Conservation (phyloP, 108 stramenopile genomes). For the Discostella pseudostelligera region DNA sequence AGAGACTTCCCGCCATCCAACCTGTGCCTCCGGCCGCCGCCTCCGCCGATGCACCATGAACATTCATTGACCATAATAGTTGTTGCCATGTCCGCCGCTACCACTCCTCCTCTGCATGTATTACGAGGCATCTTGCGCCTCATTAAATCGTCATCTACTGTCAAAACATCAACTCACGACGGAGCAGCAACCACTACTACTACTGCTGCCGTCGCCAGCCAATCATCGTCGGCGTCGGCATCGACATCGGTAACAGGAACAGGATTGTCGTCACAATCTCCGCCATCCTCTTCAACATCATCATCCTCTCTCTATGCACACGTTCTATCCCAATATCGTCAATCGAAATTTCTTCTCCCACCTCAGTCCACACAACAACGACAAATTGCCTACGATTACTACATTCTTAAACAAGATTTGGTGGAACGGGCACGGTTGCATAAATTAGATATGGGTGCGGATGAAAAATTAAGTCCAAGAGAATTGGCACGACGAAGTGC, state of each 20-base stretch:
- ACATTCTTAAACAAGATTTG: conserved; percentile 55
- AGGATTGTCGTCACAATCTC: conserved; percentile 1
- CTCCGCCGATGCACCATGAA: no score
- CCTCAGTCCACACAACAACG: conserved; percentile 25
- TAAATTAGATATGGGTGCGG: conserved; percentile 75
- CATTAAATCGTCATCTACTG: conserved; percentile 16
- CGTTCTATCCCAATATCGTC: conserved; percentile 46
- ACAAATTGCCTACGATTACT: conserved; percentile 60
- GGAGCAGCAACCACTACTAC: neutral
- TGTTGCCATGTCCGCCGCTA: conserved; percentile 32
- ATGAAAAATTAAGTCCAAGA: conserved; percentile 62
- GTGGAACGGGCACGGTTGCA: conserved; percentile 62
- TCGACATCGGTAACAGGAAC: no score
- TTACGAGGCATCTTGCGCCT: conserved; percentile 61
- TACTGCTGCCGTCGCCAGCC: conserved; percentile 1
- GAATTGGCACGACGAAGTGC: conserved; percentile 81
- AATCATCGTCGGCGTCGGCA: conserved; percentile 11
- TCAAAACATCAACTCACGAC: neutral
- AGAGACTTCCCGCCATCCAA: no score
- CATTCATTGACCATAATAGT: no score
- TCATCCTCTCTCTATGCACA: conserved; percentile 27
- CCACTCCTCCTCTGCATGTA: conserved; percentile 61
- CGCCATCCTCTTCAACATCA: neutral
- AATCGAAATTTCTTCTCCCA: conserved; percentile 17
- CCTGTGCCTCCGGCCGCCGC: no score